Conservation (phyloP, 2,329 filamentous ascomycete genomes). For the Botryosphaeria dothidea region DNA sequence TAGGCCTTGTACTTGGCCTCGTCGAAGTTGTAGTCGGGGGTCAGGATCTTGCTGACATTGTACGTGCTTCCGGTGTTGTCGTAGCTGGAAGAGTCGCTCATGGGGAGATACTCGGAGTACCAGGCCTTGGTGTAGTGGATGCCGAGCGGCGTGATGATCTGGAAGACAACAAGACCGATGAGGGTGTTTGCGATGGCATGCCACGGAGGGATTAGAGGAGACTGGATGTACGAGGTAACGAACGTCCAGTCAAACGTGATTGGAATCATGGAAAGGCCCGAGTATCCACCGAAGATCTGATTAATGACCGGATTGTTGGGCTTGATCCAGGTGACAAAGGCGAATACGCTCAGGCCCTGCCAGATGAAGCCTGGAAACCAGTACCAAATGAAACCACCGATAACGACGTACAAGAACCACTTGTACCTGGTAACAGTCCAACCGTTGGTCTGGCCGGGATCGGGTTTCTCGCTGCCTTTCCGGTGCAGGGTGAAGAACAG, state of each 20-base stretch:
- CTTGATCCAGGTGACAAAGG: slow-evolving; percentile 30
- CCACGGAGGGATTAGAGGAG: slow-evolving; percentile 26
- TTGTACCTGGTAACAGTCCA: slow-evolving; percentile 27
- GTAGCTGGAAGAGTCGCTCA: slow-evolving; percentile 44
- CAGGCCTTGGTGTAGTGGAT: slow-evolving; percentile 60
- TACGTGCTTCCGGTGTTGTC: slow-evolving; percentile 69
- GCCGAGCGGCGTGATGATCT: slow-evolving; percentile 25
- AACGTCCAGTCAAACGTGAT: slow-evolving; percentile 35
- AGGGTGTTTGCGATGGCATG: slow-evolving; percentile 63
- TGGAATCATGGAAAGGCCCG: slow-evolving; percentile 18
- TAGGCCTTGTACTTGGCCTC: slow-evolving; percentile 42
- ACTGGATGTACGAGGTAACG: slow-evolving; percentile 27
- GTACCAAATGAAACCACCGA: slow-evolving; percentile 28
- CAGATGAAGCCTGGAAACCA: slow-evolving; percentile 30
- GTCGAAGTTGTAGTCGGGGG: slow-evolving; percentile 34
- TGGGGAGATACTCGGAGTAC: slow-evolving; percentile 56
- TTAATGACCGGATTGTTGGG: slow-evolving; percentile 28
- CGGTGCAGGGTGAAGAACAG: slow-evolving; percentile 30
- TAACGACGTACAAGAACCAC: slow-evolving; percentile 28
- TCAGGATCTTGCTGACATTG: slow-evolving; percentile 53
- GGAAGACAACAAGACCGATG: slow-evolving; percentile 41
- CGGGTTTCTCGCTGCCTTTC: background rate
- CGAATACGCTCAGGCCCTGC: slow-evolving; percentile 24
- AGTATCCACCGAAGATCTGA: slow-evolving; percentile 28
- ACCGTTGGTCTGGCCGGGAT: slow-evolving; percentile 25